Evolutionary conservation across 768 basidiomycete species (phyloP), one percentile per base, ranked within the genome.

Genomic region (Auricularia sp.): DNA sequence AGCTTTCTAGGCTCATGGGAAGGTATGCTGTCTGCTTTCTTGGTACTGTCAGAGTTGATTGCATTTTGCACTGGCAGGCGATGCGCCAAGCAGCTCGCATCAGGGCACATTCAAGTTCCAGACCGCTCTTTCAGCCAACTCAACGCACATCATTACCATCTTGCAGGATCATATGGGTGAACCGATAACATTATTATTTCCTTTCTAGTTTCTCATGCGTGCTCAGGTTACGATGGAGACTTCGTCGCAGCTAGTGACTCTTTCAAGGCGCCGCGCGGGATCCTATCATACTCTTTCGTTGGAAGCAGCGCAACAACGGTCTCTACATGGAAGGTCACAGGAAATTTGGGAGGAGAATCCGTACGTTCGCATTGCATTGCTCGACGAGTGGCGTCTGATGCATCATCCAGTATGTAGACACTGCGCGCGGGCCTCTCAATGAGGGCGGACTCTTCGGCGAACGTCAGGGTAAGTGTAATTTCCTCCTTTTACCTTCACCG

Each of bases 391-490:
- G 12, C 8, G 39, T 42, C 39, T 42, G 8, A 42, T 14, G 39
- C 39, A 42, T 8, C 12, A 8, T 14, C 66, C 33, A 61, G 21
- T 16, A 14, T 75, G 86, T 81, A 0, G 91, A 93, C 73, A 88
- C 86, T 74, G 78, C 79, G 11, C 81, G 88, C 67, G 85, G 87
- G 35, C 75, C 89, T 16, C 77, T 87, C 65, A 90, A 90, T 62
- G 88, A 88, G 73, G 88, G 88, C 6, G 88, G 88, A 23, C 76
- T 87, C 4, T 86, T 81, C 62, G 85, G 84, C n/a, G 87, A 89
- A 71, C 80, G 88, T 33, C 69, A 78, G 65, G 73, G 39, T 42
- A 42, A 14, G 39, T 7, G 12, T 5, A 0, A 29, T 29, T 29
- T 29, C 39, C 8, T 0, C 39, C 39, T 42, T 42, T 14, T 42